Evolutionary conservation across 2,329 filamentous ascomycete genomes (phyloP).

Genomic region (Arthroderma sp.): DNA sequence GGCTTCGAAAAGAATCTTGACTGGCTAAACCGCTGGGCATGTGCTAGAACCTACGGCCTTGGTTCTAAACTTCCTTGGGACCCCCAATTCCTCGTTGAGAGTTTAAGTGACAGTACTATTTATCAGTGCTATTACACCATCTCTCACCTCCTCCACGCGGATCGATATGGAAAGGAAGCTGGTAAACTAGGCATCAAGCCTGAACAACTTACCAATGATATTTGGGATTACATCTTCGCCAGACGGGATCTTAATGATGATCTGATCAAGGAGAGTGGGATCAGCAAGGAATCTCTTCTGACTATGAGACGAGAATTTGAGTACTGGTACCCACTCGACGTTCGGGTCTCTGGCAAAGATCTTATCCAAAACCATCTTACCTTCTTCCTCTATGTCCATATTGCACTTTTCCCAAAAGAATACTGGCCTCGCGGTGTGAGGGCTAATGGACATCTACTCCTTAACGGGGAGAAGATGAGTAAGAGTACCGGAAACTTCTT

Average conservation of each 20-base stretch:
- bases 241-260: conserved; percentile 58
- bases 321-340: conserved; percentile 92
- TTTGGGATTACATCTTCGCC: conserved; percentile 93
- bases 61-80: conserved; percentile 96
- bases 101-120: conserved; percentile 79
- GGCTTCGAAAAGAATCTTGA: conserved; percentile 73
- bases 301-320: conserved; percentile 83
- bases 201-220: conserved; percentile 85
- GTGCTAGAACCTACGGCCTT: conserved; percentile 78
- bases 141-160: conserved; percentile 58
- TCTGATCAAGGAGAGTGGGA: conserved; percentile 53
- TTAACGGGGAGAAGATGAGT: conserved; percentile 98
- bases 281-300: conserved; percentile 60
- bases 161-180: conserved; percentile 67
- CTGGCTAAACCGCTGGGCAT: conserved; percentile 96
- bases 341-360: conserved; percentile 83
- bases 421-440: conserved; percentile 83
- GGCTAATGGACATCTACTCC: conserved; percentile 80
- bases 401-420: conserved; percentile 74
- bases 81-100: conserved; percentile 77
- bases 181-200: conserved; percentile 58
- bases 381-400: conserved; percentile 88
- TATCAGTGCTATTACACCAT: conserved; percentile 59
- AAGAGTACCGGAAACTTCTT: conserved; percentile 98
- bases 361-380: conserved; percentile 88